A percentile compares a stretch with the other conserved stretches of the same genome.
phyloP scores from a whole-genome alignment of 2,329 filamentous ascomycete genomes.

The Calonectria pauciramosa region DNA sequence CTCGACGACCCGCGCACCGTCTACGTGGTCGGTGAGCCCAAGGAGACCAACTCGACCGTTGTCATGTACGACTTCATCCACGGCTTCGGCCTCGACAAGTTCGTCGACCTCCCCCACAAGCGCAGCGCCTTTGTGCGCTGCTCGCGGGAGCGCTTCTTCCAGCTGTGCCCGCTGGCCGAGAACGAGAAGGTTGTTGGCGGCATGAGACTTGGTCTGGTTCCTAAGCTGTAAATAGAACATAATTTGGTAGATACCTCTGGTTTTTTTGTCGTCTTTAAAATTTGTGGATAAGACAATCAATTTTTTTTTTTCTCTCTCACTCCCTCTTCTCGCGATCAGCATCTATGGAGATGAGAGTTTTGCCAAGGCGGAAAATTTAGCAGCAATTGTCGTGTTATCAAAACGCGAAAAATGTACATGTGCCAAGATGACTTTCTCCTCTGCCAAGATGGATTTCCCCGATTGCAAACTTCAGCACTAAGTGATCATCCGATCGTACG shows the following conservation, averaged over 20 bases:
- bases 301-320: not conserved
- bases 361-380: not conserved
- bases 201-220: conserved; percentile 65
- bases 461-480: not conserved
- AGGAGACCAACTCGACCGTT: conserved; percentile 77
- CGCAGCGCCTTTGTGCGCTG: conserved; percentile 76
- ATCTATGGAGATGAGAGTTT: not conserved
- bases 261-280: conserved; percentile 4
- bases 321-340: not conserved
- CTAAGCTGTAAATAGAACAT: conserved; percentile 60
- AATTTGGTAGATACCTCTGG: conserved; percentile 4
- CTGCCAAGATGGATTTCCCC: not conserved
- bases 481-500: not conserved
- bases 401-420: not conserved
- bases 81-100: conserved; percentile 79
- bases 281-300: not conserved
- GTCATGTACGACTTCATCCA: conserved; percentile 82
- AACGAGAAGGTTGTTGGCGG: conserved; percentile 69
- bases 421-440: not conserved
- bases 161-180: conserved; percentile 71
- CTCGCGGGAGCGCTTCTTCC: conserved; percentile 78
- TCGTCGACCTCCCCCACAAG: conserved; percentile 81
- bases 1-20: conserved; percentile 71
- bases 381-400: not conserved
- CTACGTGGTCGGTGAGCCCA: conserved; percentile 77